A percentile compares a stretch with the other conserved stretches of the same genome.
Conservation (phyloP, 192 early-diverging fungal species). For the Linderina pennispora region DNA sequence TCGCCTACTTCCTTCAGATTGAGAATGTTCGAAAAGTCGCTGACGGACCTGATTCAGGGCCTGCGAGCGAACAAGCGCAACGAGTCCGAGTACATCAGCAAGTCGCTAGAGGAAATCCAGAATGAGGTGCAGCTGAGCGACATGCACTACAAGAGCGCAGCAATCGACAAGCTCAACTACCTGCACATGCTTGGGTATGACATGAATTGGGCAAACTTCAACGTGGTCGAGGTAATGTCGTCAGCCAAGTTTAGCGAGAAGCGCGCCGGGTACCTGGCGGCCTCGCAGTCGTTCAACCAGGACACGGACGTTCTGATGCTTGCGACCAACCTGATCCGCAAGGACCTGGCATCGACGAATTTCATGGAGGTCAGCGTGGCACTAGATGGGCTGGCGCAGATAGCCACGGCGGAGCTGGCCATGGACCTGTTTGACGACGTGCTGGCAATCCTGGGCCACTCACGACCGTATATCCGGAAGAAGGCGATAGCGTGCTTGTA, state of each 20-base stretch:
- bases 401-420: conserved; percentile 87
- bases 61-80: conserved; percentile 86
- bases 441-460: conserved; percentile 82
- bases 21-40: conserved; percentile 77
- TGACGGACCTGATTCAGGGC: conserved; percentile 92
- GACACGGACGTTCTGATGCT: conserved; percentile 97
- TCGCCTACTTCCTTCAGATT: too few species aligned
- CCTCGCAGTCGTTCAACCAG: conserved; percentile 80
- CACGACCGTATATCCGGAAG: conserved; percentile 90
- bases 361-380: conserved; percentile 83
- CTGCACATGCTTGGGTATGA: conserved; percentile 98
- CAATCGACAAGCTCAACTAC: conserved; percentile 82
- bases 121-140: conserved; percentile 81
- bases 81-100: conserved; percentile 81
- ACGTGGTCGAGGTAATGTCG: conserved; percentile 96
- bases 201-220: conserved; percentile 95
- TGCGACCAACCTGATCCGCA: conserved; percentile 93
- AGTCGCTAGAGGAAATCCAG: conserved; percentile 84
- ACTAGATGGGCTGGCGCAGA: conserved; percentile 85
- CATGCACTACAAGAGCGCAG: conserved; percentile 76
- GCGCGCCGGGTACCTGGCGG: conserved; percentile 88
- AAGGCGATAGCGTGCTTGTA: conserved; percentile 84
- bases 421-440: conserved; percentile 83
- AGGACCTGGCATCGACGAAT: conserved; percentile 87
- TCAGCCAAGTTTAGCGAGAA: conserved; percentile 81